Percentiles rank a stretch among this genome's conserved stretches.
phyloP scores from a whole-genome alignment of 371 early-diverging fungal genomes.

The Apophysomyces ossiformis region DNA sequence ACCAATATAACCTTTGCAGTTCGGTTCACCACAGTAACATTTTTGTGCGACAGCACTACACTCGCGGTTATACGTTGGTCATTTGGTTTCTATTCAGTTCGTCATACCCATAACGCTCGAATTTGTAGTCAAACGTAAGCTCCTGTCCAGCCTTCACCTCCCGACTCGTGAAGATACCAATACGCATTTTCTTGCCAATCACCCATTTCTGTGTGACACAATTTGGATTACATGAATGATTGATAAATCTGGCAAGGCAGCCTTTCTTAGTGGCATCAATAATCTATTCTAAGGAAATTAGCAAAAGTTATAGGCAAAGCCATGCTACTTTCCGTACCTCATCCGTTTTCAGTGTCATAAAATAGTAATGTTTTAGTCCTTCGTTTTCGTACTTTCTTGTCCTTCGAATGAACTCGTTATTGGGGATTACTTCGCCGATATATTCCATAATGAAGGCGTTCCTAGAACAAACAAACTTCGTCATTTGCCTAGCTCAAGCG shows the following conservation, averaged over 20 bases:
- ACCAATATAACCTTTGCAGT: slow-evolving; percentile 90
- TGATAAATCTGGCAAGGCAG: slow-evolving; percentile 87
- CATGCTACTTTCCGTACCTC: slow-evolving; percentile 58
- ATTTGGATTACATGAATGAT: slow-evolving; percentile 92
- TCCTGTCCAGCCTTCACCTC: slow-evolving; percentile 76
- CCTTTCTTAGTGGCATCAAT: slow-evolving; percentile 91
- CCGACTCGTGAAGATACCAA: slow-evolving; percentile 80
- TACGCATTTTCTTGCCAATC: slow-evolving; percentile 70
- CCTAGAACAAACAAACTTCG: slow-evolving; percentile 17
- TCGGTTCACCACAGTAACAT: slow-evolving; percentile 89
- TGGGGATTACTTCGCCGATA: slow-evolving; percentile 90
- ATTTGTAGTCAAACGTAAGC: slow-evolving; percentile 93
- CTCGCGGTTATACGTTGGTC: background rate
- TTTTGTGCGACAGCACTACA: slow-evolving; percentile 80
- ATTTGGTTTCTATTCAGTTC: background rate
- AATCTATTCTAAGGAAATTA: slow-evolving; percentile 44
- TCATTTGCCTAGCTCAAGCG: background rate
- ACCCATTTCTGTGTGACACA: slow-evolving; percentile 87
- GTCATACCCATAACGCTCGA: slow-evolving; percentile 73
- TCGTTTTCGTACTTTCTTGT: slow-evolving; percentile 75
- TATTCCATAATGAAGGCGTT: slow-evolving; percentile 91
- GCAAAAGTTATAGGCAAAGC: background rate
- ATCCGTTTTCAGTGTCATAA: slow-evolving; percentile 89
- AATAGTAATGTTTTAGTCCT: slow-evolving; percentile 92
- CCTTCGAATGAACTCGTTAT: slow-evolving; percentile 75